Evolutionary conservation across 352 stramenopile species (phyloP).

Genomic region (Phytopythium ostracodes): DNA sequence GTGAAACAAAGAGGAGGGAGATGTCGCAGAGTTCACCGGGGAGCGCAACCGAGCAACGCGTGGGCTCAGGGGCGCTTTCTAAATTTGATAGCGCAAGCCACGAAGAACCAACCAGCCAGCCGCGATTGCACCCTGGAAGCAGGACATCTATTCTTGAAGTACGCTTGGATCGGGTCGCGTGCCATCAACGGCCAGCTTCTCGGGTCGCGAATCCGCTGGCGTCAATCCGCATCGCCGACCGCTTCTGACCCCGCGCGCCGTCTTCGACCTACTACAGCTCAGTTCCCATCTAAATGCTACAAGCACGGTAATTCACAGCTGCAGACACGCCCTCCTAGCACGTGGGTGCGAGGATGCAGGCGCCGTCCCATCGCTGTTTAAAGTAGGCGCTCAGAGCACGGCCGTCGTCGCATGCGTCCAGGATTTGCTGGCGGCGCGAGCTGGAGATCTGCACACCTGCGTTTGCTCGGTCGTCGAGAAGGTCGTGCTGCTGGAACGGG

Average conservation of each 20-base stretch:
- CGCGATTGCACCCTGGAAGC: background rate
- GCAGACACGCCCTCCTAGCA: slow-evolving; percentile 9
- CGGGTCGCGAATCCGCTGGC: too few species aligned
- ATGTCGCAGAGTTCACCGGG: background rate
- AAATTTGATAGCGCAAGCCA: background rate
- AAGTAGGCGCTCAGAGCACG: slow-evolving; percentile 47
- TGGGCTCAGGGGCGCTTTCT: background rate
- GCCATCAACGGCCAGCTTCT: background rate
- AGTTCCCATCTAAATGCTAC: background rate
- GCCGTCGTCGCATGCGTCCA: slow-evolving; percentile 34
- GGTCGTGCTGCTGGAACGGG: slow-evolving; percentile 32
- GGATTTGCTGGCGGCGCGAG: slow-evolving; percentile 20
- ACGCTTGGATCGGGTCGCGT: background rate
- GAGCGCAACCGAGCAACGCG: background rate
- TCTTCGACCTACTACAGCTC: background rate
- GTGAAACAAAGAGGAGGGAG: background rate
- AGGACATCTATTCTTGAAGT: slow-evolving; percentile 3
- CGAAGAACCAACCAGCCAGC: background rate
- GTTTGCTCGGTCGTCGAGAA: slow-evolving; percentile 23
- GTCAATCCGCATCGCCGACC: background rate
- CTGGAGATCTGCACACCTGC: slow-evolving; percentile 9
- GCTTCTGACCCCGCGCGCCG: too few species aligned
- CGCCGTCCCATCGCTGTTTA: slow-evolving; percentile 39
- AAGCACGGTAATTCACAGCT: background rate
- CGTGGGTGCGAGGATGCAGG: slow-evolving; percentile 31